These are phyloP conservation scores for Lentinula sp. DNA, from an alignment of 768 basidiomycete species.

Conservation along the genomic window DNA sequence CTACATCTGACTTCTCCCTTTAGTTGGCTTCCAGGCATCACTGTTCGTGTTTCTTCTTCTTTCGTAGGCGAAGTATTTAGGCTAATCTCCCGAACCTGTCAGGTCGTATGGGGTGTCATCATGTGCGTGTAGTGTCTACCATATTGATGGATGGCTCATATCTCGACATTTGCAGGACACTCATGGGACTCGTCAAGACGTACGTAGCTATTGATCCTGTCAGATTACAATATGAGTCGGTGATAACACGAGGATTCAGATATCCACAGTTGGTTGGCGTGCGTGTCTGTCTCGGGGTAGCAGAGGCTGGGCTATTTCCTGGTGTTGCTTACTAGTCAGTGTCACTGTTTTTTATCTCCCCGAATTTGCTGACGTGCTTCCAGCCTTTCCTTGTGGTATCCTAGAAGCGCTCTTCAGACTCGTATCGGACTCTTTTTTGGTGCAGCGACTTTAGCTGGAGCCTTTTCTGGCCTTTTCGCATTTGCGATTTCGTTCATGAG, in stretches of 20 bases:
- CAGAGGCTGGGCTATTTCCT: slow-evolving; percentile 70
- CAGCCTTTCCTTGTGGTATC: slow-evolving; percentile 66
- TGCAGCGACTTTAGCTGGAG: slow-evolving; percentile 58
- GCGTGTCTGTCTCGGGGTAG: slow-evolving; percentile 54
- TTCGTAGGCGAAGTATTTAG: not conserved
- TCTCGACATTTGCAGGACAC: slow-evolving; percentile 30
- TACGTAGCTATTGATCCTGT: slow-evolving; percentile 15
- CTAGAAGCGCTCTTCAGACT: slow-evolving; percentile 51
- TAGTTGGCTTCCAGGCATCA: slow-evolving; percentile 64
- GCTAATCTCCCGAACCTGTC: not conserved
- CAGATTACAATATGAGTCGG: not conserved
- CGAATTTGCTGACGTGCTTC: not conserved
- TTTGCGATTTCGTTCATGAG: slow-evolving; percentile 51
- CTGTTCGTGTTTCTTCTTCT: slow-evolving; percentile 27
- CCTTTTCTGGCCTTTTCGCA: slow-evolving; percentile 56
- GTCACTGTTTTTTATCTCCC: not conserved
- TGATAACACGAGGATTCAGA: slow-evolving; percentile 14
- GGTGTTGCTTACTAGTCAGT: slow-evolving; percentile 69
- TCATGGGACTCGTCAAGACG: slow-evolving; percentile 68
- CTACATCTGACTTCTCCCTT: not conserved
- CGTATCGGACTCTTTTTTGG: slow-evolving; percentile 63
- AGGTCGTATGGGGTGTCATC: slow-evolving; percentile 62
- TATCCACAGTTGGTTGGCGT: slow-evolving; percentile 57
- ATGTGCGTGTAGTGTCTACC: slow-evolving; percentile 33
- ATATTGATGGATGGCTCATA: not conserved